Percentiles rank a stretch among this genome's conserved stretches.
phyloP scores from a whole-genome alignment of 768 basidiomycete genomes.

The Suillus decipiens region DNA sequence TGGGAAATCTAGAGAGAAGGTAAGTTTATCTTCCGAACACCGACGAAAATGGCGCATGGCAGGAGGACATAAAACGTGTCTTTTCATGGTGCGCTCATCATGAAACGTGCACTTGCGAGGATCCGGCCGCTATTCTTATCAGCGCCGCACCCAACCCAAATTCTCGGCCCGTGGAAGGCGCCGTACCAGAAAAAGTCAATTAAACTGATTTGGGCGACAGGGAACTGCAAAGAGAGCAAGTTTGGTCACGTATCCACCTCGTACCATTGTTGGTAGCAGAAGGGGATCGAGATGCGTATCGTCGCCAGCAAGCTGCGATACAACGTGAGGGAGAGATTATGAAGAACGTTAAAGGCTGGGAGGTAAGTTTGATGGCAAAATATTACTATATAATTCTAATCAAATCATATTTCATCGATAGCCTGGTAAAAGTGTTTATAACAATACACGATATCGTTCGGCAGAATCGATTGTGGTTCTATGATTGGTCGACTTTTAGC shows the following conservation, averaged over 20 bases:
- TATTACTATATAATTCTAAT: constrained; percentile 25
- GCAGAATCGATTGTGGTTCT: constrained; percentile 60
- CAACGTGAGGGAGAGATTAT: constrained; percentile 88
- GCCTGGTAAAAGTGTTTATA: constrained; percentile 87
- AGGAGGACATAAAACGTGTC: constrained; percentile 73
- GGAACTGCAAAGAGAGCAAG: constrained; percentile 90
- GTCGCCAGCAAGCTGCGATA: constrained; percentile 74
- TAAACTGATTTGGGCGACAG: constrained; percentile 58
- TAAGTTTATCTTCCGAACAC: constrained; percentile 45
- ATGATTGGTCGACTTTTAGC: constrained; percentile 34
- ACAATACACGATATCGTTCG: constrained; percentile 69
- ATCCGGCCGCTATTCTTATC: constrained; percentile 49
- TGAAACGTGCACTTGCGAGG: constrained; percentile 65
- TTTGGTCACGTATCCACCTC: constrained; percentile 94
- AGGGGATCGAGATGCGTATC: constrained; percentile 87
- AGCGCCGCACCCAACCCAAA: constrained; percentile 26
- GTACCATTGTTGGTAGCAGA: constrained; percentile 92
- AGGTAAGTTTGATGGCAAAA: constrained; percentile 59
- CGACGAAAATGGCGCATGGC: constrained; percentile 24
- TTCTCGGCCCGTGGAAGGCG: constrained; percentile 45
- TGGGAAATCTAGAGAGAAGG: constrained; percentile 92
- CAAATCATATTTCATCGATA: constrained; percentile 37
- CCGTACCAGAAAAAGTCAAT: constrained; percentile 43
- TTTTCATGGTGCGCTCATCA: constrained; percentile 55
- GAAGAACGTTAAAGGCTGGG: constrained; percentile 92